Conservation (phyloP, 768 basidiomycete species). For the Tubosaeta sp. region DNA sequence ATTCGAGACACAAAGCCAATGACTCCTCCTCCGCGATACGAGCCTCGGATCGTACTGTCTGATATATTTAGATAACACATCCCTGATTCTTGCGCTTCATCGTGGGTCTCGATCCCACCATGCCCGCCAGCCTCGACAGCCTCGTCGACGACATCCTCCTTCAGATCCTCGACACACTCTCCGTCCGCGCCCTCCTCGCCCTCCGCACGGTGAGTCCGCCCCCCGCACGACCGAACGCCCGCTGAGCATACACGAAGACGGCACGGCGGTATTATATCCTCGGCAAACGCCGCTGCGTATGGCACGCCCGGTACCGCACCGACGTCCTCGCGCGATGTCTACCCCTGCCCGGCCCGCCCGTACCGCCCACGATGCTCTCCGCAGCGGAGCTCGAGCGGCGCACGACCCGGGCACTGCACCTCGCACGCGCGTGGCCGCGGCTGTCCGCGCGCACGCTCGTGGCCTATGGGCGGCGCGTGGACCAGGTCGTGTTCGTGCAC, state of each 20-base stretch:
- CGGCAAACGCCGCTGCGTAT: conserved; percentile 22
- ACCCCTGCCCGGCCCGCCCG: conserved; percentile 16
- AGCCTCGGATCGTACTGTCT: too few relatives aligned
- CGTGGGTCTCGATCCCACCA: neutral
- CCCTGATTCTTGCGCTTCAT: neutral
- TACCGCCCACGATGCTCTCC: conserved; percentile 11
- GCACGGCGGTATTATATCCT: conserved; percentile 27
- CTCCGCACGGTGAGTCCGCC: conserved; percentile 20
- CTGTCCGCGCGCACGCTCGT: conserved; percentile 13
- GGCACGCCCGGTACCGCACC: conserved; percentile 19
- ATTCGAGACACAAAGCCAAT: too few relatives aligned
- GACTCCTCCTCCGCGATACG: too few relatives aligned
- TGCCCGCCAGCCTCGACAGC: conserved; percentile 16
- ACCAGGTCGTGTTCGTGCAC: conserved; percentile 25
- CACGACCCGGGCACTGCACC: conserved; percentile 25
- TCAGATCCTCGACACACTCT: conserved; percentile 11
- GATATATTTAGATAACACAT: conserved; percentile 2
- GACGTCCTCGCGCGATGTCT: conserved; percentile 21
- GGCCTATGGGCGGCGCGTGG: conserved; percentile 10
- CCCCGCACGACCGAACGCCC: neutral
- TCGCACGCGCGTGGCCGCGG: conserved; percentile 20
- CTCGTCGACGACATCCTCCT: conserved; percentile 27
- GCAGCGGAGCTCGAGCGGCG: conserved; percentile 25
- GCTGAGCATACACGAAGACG: conserved; percentile 14
- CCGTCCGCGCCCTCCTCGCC: conserved; percentile 17